Conservation (phyloP, 441 rosid genomes). For the Populus trichocarpa region DNA sequence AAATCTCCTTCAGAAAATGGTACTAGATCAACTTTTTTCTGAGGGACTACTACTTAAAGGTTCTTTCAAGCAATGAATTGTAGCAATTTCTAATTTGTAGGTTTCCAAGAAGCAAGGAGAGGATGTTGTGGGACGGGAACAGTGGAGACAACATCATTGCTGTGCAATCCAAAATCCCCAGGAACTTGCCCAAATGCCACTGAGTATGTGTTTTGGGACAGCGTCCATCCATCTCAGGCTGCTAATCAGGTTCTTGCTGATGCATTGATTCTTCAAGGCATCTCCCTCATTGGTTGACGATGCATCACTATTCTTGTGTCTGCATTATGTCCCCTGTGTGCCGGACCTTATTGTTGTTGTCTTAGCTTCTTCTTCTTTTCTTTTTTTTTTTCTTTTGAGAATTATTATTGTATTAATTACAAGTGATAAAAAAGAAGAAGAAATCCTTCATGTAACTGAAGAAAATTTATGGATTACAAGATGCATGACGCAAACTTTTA, state of each 20-base stretch:
- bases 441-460: neutral
- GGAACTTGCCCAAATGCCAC: slow-evolving; percentile 87
- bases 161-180: slow-evolving; percentile 67
- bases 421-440: neutral
- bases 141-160: slow-evolving; percentile 56
- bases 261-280: slow-evolving; percentile 54
- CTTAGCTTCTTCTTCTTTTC: too few species aligned
- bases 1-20: slow-evolving; percentile 58
- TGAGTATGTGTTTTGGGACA: slow-evolving; percentile 87
- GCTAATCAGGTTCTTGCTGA: slow-evolving; percentile 81
- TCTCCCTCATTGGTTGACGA: slow-evolving; percentile 47
- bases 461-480: neutral
- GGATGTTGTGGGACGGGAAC: slow-evolving; percentile 95
- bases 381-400: too few species aligned
- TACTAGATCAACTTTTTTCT: slow-evolving; percentile 6
- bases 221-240: slow-evolving; percentile 89
- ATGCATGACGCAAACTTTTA: neutral
- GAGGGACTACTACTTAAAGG: neutral
- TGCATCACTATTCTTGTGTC: neutral
- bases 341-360: neutral
- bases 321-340: neutral
- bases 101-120: slow-evolving; percentile 71
- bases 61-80: neutral
- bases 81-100: slow-evolving; percentile 22
- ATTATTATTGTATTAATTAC: too few species aligned